Percentiles rank a stretch among this genome's conserved stretches.
Conservation (phyloP, 768 basidiomycete genomes). For the Termitomyces sp. region DNA sequence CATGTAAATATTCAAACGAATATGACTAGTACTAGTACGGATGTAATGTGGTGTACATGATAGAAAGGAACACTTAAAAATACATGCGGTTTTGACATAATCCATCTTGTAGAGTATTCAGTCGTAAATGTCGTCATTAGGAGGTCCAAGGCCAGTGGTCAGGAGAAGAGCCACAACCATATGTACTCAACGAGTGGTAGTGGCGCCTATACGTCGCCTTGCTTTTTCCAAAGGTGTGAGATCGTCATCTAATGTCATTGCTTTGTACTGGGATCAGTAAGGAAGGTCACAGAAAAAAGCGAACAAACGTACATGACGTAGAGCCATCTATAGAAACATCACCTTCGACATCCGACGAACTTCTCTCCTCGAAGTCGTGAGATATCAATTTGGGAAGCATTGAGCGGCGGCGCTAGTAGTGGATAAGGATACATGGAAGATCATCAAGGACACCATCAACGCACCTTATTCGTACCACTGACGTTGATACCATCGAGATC, state of each 20-base stretch:
- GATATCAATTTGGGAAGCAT: constrained; percentile 64
- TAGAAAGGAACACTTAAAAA: not conserved
- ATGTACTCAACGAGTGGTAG: not conserved
- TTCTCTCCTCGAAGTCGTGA: constrained; percentile 21
- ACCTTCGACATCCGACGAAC: constrained; percentile 25
- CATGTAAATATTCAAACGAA: not conserved
- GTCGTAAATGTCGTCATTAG: constrained; percentile 8
- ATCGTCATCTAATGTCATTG: constrained; percentile 46
- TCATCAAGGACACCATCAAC: not conserved
- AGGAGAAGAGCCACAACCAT: not conserved
- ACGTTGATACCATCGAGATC: constrained; percentile 60
- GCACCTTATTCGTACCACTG: constrained; percentile 62
- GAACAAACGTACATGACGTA: constrained; percentile 33
- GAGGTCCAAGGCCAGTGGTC: not conserved
- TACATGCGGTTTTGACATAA: not conserved
- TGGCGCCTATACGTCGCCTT: constrained; percentile 50
- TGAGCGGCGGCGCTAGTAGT: constrained; percentile 62
- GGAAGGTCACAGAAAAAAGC: not conserved
- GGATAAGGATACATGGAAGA: not conserved
- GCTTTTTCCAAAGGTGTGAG: constrained; percentile 71
- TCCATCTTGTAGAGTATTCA: not conserved
- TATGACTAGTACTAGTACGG: not conserved
- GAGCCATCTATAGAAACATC: constrained; percentile 45
- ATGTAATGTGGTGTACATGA: not conserved
- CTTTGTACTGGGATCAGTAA: constrained; percentile 23